Evolutionary conservation across 208 protist species (phyloP).

Genomic region (Balamuthia mandrillaris): DNA sequence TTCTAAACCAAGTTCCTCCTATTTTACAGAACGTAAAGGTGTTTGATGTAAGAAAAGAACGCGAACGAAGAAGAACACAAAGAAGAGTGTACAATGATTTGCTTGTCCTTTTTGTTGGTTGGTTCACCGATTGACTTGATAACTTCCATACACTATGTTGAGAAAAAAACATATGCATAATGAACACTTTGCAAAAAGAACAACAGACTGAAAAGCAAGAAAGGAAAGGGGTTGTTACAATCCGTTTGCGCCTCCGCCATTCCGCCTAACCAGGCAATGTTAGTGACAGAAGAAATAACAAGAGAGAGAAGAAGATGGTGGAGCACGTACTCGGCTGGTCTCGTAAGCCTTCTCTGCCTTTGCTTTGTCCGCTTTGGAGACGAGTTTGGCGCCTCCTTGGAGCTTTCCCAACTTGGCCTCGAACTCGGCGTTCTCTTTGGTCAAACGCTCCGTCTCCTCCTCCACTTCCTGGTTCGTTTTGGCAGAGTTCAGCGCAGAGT

Average conservation of each 20-base stretch:
- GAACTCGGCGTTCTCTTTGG: constrained; percentile 1
- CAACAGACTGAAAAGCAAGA: neutral
- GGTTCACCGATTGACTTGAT: neutral
- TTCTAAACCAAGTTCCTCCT: neutral
- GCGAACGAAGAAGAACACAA: neutral
- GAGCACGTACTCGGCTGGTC: neutral
- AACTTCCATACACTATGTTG: neutral
- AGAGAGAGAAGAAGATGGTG: neutral
- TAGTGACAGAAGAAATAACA: neutral
- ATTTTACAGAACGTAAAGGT: neutral
- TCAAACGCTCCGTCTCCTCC: neutral
- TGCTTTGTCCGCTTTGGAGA: constrained; percentile 14
- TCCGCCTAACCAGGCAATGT: neutral
- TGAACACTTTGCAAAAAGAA: neutral
- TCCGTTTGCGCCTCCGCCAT: constrained; percentile 17
- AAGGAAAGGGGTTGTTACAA: neutral
- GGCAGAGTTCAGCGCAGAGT: neutral
- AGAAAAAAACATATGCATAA: neutral
- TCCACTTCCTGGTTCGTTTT: constrained; percentile 1
- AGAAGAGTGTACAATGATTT: neutral
- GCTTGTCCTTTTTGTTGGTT: neutral
- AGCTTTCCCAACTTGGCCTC: neutral
- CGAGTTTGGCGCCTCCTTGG: constrained; percentile 1
- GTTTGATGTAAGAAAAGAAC: neutral
- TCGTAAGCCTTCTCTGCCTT: constrained; percentile 16